These are phyloP conservation scores for Cucumis melo DNA, from an alignment of 306 rosid species.

Conservation along the genomic window DNA sequence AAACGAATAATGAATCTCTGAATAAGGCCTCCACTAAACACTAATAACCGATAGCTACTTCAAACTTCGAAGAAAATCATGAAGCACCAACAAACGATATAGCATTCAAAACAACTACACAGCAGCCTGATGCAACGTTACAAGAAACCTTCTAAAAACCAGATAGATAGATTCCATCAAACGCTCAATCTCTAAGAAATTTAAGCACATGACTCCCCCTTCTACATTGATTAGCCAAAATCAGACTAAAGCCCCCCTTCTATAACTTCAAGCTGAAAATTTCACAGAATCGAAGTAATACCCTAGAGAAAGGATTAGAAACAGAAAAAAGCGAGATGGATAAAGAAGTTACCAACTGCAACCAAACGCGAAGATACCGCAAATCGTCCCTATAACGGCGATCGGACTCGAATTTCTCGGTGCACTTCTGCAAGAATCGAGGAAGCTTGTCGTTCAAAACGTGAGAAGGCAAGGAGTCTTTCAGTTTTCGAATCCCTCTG, in stretches of 20 bases:
- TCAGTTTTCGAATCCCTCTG: constrained; percentile 76
- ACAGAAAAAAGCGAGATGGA: neutral
- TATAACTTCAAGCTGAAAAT: neutral
- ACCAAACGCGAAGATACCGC: constrained; percentile 87
- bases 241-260: neutral
- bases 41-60: too few relatives aligned
- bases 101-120: too few relatives aligned
- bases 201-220: too few relatives aligned
- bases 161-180: too few relatives aligned
- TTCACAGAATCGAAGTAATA: neutral
- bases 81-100: too few relatives aligned
- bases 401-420: constrained; percentile 55
- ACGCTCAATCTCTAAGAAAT: too few relatives aligned
- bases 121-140: too few relatives aligned
- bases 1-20: too few relatives aligned
- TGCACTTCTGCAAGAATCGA: constrained; percentile 54
- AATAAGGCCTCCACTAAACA: too few relatives aligned
- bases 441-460: constrained; percentile 67
- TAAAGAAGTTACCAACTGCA: constrained; percentile 53
- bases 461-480: constrained; percentile 41
- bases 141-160: too few relatives aligned
- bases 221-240: neutral
- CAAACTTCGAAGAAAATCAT: too few relatives aligned
- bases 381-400: constrained; percentile 68
- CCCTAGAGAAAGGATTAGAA: neutral